phyloP scores from a whole-genome alignment of 2,329 filamentous ascomycete genomes.

The Claviceps monticola region DNA sequence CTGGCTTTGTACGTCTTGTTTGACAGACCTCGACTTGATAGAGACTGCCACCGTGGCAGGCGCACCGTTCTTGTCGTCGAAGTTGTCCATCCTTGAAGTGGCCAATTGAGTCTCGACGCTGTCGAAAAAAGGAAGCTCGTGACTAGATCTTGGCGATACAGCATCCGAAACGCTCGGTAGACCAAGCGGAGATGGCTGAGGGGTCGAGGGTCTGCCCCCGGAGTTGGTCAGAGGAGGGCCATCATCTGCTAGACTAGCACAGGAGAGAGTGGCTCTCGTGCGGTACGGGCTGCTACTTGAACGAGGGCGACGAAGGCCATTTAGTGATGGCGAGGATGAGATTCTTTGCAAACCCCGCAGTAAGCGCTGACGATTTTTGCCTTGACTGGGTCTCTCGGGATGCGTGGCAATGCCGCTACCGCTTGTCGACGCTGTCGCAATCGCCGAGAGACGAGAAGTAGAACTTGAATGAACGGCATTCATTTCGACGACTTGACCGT shows the following conservation, averaged over 20 bases:
- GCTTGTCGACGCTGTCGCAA: conserved; percentile 8
- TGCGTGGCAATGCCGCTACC: conserved; percentile 9
- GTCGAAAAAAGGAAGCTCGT: conserved; percentile 27
- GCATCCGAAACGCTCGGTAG: conserved; percentile 22
- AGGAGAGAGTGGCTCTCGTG: conserved; percentile 36
- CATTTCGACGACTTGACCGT: neutral
- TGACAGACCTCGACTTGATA: conserved; percentile 40
- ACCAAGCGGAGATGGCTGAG: conserved; percentile 27
- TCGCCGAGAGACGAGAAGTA: conserved; percentile 14
- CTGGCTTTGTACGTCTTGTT: conserved; percentile 14
- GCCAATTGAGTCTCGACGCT: conserved; percentile 33
- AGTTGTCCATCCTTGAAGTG: conserved; percentile 40
- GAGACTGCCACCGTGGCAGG: conserved; percentile 47
- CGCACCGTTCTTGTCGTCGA: conserved; percentile 23
- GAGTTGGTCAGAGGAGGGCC: conserved; percentile 16
- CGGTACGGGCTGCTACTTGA: conserved; percentile 58
- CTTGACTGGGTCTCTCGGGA: conserved; percentile 29
- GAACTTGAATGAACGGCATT: conserved; percentile 6
- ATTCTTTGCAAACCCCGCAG: conserved; percentile 67
- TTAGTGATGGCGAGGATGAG: conserved; percentile 63
- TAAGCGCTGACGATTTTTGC: conserved; percentile 55
- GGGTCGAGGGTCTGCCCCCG: conserved; percentile 17
- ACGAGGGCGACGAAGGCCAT: conserved; percentile 46
- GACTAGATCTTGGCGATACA: conserved; percentile 24
- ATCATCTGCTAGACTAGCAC: conserved; percentile 35